Conservation (phyloP, 106 monocot species). For the Hemerocallis citrina region DNA sequence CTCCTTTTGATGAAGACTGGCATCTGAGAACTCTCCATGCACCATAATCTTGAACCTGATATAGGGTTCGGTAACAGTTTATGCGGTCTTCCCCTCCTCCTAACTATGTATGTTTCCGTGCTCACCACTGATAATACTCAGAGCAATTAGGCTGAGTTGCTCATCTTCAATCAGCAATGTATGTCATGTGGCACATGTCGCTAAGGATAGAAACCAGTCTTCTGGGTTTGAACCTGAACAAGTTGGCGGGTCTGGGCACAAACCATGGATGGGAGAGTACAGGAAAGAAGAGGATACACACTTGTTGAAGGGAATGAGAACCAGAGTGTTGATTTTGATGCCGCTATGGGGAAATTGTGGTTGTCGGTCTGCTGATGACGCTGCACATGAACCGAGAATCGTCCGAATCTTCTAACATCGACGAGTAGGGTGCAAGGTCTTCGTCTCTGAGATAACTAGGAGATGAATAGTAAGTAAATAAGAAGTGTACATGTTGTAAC, state of each 20-base stretch:
- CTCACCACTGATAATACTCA: not conserved
- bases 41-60: conserved; percentile 6
- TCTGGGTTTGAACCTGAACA: conserved; percentile 1
- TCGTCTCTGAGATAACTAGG: conserved; percentile 8
- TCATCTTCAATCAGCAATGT: conserved; percentile 11
- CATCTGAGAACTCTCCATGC: not conserved
- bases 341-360: conserved; percentile 5
- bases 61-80: not conserved
- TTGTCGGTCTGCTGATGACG: conserved; percentile 4
- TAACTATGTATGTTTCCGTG: not conserved
- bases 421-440: conserved; percentile 5
- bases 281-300: not conserved
- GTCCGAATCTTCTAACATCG: conserved; percentile 9
- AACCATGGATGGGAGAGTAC: not conserved
- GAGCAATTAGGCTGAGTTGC: conserved; percentile 3
- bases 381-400: conserved; percentile 1
- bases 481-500: too few relatives aligned
- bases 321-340: conserved; percentile 1
- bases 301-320: too few relatives aligned
- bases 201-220: conserved; percentile 11
- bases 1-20: not conserved
- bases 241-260: not conserved
- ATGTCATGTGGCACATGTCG: conserved; percentile 9
- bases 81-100: not conserved
- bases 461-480: too few relatives aligned